Evolutionary conservation across 2,329 filamentous ascomycete genomes (phyloP).

Genomic region (Colletotrichum noveboracense): DNA sequence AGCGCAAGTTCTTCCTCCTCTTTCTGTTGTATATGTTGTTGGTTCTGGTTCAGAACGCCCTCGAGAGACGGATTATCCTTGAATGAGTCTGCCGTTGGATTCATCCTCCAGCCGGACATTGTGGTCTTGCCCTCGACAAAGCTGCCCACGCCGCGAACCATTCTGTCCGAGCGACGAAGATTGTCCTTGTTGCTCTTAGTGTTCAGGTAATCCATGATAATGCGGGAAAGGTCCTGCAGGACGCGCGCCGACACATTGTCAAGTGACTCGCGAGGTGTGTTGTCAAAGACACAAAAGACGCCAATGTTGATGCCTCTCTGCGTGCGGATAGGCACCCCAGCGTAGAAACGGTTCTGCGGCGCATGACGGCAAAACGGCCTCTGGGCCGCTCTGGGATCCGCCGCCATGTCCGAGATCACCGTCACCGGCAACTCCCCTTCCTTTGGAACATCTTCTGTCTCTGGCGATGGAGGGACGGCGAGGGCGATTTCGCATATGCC

Average conservation of each 20-base stretch:
- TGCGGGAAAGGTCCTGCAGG: constrained; percentile 28
- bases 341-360: constrained; percentile 39
- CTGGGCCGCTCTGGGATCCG: constrained; percentile 31
- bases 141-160: constrained; percentile 38
- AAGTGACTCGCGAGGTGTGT: constrained; percentile 29
- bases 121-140: constrained; percentile 40
- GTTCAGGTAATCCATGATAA: constrained; percentile 42
- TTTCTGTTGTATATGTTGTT: constrained; percentile 10
- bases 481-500: constrained; percentile 34
- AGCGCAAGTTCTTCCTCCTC: neutral
- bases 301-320: constrained; percentile 47
- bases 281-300: constrained; percentile 39
- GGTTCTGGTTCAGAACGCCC: constrained; percentile 18
- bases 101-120: constrained; percentile 24
- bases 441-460: fast-evolving
- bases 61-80: constrained; percentile 8
- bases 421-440: constrained; percentile 32
- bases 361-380: neutral
- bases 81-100: neutral
- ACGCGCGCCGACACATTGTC: constrained; percentile 29
- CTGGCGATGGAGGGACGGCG: neutral
- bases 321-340: constrained; percentile 44
- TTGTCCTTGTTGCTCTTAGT: constrained; percentile 28
- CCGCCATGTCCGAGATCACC: constrained; percentile 36
- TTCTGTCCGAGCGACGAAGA: constrained; percentile 36